Evolutionary conservation across 2,329 filamentous ascomycete genomes (phyloP).

Genomic region (Trichoderma simmonsii): DNA sequence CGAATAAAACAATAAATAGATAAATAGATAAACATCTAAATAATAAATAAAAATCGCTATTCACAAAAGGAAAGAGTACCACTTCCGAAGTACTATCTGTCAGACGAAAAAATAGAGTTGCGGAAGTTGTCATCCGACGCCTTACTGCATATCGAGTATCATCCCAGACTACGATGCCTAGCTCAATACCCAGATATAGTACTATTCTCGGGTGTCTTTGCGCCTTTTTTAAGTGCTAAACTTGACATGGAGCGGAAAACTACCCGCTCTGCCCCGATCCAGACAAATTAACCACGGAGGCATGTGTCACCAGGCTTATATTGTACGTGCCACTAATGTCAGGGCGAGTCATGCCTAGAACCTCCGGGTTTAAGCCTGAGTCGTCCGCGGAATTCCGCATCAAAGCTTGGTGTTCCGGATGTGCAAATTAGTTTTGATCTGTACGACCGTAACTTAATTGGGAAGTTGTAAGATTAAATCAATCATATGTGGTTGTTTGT

Average conservation of each 20-base stretch:
- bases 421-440: neutral
- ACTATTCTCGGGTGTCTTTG: neutral
- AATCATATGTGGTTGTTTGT: neutral
- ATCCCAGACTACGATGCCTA: neutral
- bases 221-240: neutral
- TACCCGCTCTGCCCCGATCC: neutral
- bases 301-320: neutral
- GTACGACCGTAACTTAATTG: neutral
- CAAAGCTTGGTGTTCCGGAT: neutral
- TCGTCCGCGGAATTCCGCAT: neutral
- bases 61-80: neutral
- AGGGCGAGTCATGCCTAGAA: neutral
- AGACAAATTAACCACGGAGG: neutral
- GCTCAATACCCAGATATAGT: neutral
- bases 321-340: neutral
- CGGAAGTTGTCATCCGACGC: neutral
- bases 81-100: neutral
- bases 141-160: neutral
- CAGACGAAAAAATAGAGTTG: neutral
- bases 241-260: neutral
- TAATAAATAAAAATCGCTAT: neutral
- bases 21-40: neutral
- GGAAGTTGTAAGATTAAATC: neutral
- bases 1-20: neutral
- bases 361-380: neutral